These are phyloP conservation scores for Rosa hybrid DNA, from an alignment of 331 rosid genomes.

Conservation along the genomic window DNA sequence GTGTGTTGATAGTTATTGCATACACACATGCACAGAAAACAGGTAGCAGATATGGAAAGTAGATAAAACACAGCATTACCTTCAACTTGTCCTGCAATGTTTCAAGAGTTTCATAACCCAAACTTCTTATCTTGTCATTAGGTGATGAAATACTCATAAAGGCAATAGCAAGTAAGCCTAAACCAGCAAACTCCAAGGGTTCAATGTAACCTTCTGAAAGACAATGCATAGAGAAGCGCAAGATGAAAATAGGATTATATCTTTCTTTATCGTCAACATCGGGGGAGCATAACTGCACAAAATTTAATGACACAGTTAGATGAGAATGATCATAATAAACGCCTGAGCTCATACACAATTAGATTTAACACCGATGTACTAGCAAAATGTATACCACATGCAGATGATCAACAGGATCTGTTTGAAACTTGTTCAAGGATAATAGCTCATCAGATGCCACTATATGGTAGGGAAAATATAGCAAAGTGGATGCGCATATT, in stretches of 20 bases:
- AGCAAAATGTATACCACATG: constrained; percentile 38
- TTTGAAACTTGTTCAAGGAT: constrained; percentile 33
- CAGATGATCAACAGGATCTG: constrained; percentile 30
- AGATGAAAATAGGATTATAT: constrained; percentile 84
- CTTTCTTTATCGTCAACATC: constrained; percentile 38
- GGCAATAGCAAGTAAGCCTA: constrained; percentile 89
- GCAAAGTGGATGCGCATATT: constrained; percentile 70
- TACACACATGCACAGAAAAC: background rate
- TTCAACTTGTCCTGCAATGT: constrained; percentile 56
- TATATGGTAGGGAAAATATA: constrained; percentile 69
- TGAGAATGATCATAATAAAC: constrained; percentile 24
- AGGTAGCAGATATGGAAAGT: background rate
- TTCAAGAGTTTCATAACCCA: constrained; percentile 69
- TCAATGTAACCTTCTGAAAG: constrained; percentile 65
- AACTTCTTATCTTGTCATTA: constrained; percentile 60
- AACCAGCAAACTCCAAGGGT: constrained; percentile 75
- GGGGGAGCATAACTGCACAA: constrained; percentile 42
- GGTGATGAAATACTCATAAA: constrained; percentile 84
- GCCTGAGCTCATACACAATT: background rate
- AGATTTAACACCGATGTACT: background rate
- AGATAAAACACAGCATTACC: constrained; percentile 40
- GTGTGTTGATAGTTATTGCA: background rate
- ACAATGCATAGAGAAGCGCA: constrained; percentile 73
- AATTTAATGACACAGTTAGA: constrained; percentile 32
- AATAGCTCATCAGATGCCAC: constrained; percentile 45